phyloP scores from a whole-genome alignment of 2,329 filamentous ascomycete genomes.

The Pestalotiopsis sp. region DNA sequence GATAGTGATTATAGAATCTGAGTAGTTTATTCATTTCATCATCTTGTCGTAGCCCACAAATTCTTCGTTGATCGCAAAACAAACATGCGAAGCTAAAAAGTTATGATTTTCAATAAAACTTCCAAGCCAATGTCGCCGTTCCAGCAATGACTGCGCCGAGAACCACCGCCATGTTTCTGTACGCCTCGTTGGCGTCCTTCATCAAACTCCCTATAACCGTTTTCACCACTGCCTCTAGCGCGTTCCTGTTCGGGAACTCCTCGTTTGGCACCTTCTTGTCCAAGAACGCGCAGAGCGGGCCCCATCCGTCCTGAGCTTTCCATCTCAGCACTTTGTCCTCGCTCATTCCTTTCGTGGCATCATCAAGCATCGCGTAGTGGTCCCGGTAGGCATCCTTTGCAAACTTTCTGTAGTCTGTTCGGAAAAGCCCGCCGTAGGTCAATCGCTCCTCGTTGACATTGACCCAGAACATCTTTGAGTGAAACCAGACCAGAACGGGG shows the following conservation, averaged over 20 bases:
- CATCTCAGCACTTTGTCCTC: neutral
- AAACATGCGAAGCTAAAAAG: no score
- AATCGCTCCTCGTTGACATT: neutral
- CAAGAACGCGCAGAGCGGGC: neutral
- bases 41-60: no score
- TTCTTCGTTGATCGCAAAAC: no score
- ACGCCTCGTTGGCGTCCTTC: neutral
- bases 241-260: constrained; percentile 1
- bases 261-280: neutral
- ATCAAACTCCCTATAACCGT: neutral
- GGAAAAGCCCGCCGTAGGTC: neutral
- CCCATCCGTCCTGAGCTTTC: neutral
- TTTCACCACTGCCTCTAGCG: neutral
- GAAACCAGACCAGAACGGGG: neutral
- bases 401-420: neutral
- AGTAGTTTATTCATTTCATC: no score
- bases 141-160: neutral
- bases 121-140: neutral
- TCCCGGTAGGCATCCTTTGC: neutral
- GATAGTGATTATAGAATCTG: neutral
- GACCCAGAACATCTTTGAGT: neutral
- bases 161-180: neutral
- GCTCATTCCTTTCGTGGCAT: neutral
- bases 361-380: neutral
- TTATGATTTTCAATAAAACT: neutral